Percentiles rank a stretch among this genome's conserved stretches.
These are phyloP conservation scores for Oldenlandia corymbosa DNA, from an alignment of 257 asterid genomes.

Conservation along the genomic window DNA sequence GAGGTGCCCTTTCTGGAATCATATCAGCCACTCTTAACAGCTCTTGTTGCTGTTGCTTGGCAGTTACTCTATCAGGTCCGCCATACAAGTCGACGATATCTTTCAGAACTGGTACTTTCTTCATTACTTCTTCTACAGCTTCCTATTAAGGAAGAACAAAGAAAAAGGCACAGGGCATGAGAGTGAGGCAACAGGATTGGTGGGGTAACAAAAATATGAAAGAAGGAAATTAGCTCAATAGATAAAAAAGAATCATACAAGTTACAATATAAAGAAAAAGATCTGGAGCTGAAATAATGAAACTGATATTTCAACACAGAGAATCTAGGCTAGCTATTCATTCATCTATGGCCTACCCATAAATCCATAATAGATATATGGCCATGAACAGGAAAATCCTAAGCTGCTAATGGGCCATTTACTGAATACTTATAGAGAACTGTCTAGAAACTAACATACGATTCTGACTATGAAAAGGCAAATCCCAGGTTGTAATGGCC, in stretches of 20 bases:
- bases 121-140: slow-evolving; percentile 65
- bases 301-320: too few relatives aligned
- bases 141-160: slow-evolving; percentile 33
- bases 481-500: too few relatives aligned
- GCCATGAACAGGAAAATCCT: too few relatives aligned
- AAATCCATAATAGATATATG: too few relatives aligned
- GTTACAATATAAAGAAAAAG: too few relatives aligned
- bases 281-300: too few relatives aligned
- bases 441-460: too few relatives aligned
- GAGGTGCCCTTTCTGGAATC: slow-evolving; percentile 68
- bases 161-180: not conserved
- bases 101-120: slow-evolving; percentile 63
- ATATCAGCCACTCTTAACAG: slow-evolving; percentile 77
- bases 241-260: not conserved
- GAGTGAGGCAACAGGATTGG: not conserved
- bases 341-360: too few relatives aligned
- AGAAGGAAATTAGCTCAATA: slow-evolving; percentile 12
- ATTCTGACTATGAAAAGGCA: too few relatives aligned
- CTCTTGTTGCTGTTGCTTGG: slow-evolving; percentile 70
- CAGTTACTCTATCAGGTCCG: slow-evolving; percentile 87
- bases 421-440: too few relatives aligned
- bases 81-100: slow-evolving; percentile 65
- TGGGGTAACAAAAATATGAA: not conserved
- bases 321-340: not conserved
- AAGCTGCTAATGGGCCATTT: too few relatives aligned